Conservation (phyloP, 768 basidiomycete genomes). For the Roridomyces roridus region DNA sequence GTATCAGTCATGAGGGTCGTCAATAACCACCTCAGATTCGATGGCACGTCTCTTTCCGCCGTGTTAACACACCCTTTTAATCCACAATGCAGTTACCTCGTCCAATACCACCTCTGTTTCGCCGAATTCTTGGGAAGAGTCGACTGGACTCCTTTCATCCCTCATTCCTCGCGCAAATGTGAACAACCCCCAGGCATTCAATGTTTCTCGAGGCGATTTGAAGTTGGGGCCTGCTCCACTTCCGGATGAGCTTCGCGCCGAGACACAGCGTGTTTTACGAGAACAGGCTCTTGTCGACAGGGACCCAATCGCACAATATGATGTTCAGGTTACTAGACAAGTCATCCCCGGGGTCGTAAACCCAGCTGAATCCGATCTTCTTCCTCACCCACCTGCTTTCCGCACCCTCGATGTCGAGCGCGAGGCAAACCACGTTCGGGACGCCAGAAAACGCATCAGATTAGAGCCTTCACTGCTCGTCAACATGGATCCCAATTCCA, state of each 20-base stretch:
- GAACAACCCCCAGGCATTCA: slow-evolving; percentile 76
- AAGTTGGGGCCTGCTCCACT: slow-evolving; percentile 88
- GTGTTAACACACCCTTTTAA: slow-evolving; percentile 18
- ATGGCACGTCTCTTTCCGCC: slow-evolving; percentile 59
- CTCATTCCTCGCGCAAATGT: slow-evolving; percentile 71
- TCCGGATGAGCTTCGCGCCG: slow-evolving; percentile 78
- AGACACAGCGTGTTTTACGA: slow-evolving; percentile 79
- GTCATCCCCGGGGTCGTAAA: slow-evolving; percentile 60
- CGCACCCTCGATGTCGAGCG: slow-evolving; percentile 87
- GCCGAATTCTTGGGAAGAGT: slow-evolving; percentile 80
- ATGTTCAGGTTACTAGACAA: slow-evolving; percentile 61
- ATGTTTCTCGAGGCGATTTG: slow-evolving; percentile 74
- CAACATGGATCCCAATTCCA: slow-evolving; percentile 61
- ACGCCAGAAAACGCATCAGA: slow-evolving; percentile 90
- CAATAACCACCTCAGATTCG: slow-evolving; percentile 90
- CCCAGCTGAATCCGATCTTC: slow-evolving; percentile 74
- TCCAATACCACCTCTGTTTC: slow-evolving; percentile 70
- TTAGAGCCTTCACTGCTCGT: slow-evolving; percentile 76
- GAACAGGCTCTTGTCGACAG: slow-evolving; percentile 83
- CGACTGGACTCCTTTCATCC: slow-evolving; percentile 82
- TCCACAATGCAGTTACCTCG: slow-evolving; percentile 62
- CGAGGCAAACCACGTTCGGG: slow-evolving; percentile 88
- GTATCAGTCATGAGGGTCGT: slow-evolving; percentile 93
- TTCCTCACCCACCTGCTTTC: slow-evolving; percentile 84
- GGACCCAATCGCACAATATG: slow-evolving; percentile 70